Evolutionary conservation across 192 early-diverging fungal genomes (phyloP).

Genomic region (Podila clonocystis): DNA sequence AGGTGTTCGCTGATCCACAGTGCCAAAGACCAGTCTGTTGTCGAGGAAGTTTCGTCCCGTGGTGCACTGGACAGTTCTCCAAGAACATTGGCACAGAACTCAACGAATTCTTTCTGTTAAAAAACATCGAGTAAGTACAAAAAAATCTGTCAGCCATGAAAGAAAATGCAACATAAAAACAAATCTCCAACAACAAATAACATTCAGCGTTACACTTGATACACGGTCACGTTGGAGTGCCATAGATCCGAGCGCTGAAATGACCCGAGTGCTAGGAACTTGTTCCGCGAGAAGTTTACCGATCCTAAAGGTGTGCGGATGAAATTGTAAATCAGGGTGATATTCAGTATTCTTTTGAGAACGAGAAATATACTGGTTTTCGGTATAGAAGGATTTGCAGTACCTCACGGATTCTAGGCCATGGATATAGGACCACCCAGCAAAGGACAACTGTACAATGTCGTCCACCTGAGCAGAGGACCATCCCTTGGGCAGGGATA

Average conservation of each 20-base stretch:
- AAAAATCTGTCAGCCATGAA: too few species aligned
- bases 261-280: background rate
- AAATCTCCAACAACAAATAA: too few species aligned
- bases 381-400: background rate
- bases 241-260: slow-evolving; percentile 11
- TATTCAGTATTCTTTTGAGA: background rate
- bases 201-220: too few species aligned
- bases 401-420: background rate
- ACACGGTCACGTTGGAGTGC: background rate
- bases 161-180: too few species aligned
- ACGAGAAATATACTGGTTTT: too few species aligned
- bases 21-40: slow-evolving; percentile 15
- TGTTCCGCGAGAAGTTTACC: background rate
- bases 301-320: slow-evolving; percentile 1
- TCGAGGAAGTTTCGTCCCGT: background rate
- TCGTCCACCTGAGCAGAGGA: background rate
- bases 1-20: slow-evolving; percentile 32
- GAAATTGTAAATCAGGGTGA: too few species aligned
- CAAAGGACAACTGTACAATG: background rate
- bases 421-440: background rate
- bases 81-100: background rate
- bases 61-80: background rate
- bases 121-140: background rate
- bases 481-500: background rate
- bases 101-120: background rate